Evolutionary conservation across 2,329 filamentous ascomycete species (phyloP).

Genomic region (Colletotrichum theobromicola): DNA sequence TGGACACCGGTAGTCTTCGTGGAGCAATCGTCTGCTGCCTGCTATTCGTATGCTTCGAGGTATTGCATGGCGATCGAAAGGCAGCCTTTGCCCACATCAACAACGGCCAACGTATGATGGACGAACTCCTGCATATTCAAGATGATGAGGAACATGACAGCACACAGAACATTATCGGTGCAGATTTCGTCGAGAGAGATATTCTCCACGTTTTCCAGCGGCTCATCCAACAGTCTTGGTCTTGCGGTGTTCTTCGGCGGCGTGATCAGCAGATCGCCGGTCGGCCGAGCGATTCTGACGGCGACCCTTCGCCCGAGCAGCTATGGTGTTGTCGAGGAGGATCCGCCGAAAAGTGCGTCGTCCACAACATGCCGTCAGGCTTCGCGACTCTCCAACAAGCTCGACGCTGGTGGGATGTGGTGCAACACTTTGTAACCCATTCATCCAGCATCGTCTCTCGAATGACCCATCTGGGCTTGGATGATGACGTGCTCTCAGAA

Average conservation of each 20-base stretch:
- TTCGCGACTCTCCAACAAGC: constrained; percentile 30
- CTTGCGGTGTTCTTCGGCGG: constrained; percentile 23
- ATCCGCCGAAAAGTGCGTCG: constrained; percentile 6
- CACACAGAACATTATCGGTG: not conserved
- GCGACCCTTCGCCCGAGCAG: not conserved
- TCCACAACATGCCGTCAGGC: constrained; percentile 22
- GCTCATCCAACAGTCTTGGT: constrained; percentile 33
- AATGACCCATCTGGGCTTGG: constrained; percentile 18
- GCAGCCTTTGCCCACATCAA: constrained; percentile 39
- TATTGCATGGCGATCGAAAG: constrained; percentile 38
- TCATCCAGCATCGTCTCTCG: constrained; percentile 24
- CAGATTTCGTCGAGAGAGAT: constrained; percentile 27
- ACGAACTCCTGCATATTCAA: constrained; percentile 30
- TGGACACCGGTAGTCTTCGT: constrained; percentile 23
- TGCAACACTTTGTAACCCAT: constrained; percentile 31
- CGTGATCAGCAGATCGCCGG: not conserved
- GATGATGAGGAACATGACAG: not conserved
- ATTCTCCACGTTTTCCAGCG: constrained; percentile 33
- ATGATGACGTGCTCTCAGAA: not conserved
- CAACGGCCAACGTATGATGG: constrained; percentile 40
- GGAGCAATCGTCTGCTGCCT: constrained; percentile 39
- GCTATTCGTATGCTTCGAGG: constrained; percentile 43
- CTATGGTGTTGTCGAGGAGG: constrained; percentile 27
- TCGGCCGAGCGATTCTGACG: not conserved
- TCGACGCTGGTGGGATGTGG: constrained; percentile 31